Conservation (phyloP, 2,329 filamentous ascomycete species). For the Fusarium tjaetaba region DNA sequence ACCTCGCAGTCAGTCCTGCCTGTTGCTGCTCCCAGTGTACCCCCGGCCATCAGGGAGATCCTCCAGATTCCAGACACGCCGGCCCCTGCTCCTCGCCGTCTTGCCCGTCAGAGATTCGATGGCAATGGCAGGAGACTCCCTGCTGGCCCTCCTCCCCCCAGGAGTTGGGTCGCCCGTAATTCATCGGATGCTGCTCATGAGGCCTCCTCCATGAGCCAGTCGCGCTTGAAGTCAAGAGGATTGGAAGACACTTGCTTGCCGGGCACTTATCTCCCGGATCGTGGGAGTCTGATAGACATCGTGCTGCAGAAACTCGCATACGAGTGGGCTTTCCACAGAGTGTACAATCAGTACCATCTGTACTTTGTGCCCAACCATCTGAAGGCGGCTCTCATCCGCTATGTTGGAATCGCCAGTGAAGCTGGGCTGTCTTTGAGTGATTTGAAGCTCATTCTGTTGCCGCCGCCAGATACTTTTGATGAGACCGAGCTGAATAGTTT, state of each 20-base stretch:
- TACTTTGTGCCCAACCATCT: slow-evolving; percentile 64
- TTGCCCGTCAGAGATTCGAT: slow-evolving; percentile 55
- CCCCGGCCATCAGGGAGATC: slow-evolving; percentile 67
- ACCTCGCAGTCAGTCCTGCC: slow-evolving; percentile 41
- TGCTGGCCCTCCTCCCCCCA: slow-evolving; percentile 67
- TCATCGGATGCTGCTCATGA: slow-evolving; percentile 22
- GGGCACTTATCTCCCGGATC: slow-evolving; percentile 55
- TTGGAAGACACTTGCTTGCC: slow-evolving; percentile 52
- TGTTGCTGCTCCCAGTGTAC: slow-evolving; percentile 61
- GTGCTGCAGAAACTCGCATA: slow-evolving; percentile 60
- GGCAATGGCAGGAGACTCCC: slow-evolving; percentile 61
- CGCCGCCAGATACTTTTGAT: slow-evolving; percentile 42
- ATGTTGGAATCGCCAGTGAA: slow-evolving; percentile 57
- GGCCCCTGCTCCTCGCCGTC: slow-evolving; percentile 59
- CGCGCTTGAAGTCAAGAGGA: slow-evolving; percentile 31
- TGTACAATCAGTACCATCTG: slow-evolving; percentile 67
- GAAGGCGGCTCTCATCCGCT: slow-evolving; percentile 61
- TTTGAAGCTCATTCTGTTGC: slow-evolving; percentile 58
- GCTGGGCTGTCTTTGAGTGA: slow-evolving; percentile 62
- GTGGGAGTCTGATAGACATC: slow-evolving; percentile 62
- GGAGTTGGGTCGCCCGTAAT: slow-evolving; percentile 60
- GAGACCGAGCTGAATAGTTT: slow-evolving; percentile 43
- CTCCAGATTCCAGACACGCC: slow-evolving; percentile 69
- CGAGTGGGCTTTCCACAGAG: slow-evolving; percentile 65
- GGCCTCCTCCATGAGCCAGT: slow-evolving; percentile 30